These are phyloP conservation scores for Mytilinidion resinicola DNA, from an alignment of 495 filamentous ascomycete species.

Conservation along the genomic window DNA sequence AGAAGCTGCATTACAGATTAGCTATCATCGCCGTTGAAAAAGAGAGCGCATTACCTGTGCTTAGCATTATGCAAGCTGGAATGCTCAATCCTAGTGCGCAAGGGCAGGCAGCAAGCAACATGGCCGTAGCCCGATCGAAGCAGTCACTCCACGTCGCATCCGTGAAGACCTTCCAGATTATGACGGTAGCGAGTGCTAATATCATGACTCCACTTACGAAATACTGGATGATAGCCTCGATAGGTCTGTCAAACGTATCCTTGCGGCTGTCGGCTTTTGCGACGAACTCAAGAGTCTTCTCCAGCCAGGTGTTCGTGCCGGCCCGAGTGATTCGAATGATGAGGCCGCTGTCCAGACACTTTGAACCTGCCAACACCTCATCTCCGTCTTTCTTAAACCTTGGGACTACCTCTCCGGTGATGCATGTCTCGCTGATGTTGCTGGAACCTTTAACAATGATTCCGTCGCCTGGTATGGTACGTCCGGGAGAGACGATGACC, in stretches of 20 bases:
- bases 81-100: neutral
- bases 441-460: neutral
- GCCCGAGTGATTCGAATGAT: neutral
- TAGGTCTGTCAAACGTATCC: neutral
- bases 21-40: neutral
- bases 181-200: neutral
- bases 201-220: neutral
- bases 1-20: neutral
- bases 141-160: neutral
- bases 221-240: neutral
- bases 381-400: neutral
- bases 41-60: neutral
- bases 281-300: neutral
- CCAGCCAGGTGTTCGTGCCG: neutral
- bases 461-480: neutral
- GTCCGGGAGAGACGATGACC: neutral
- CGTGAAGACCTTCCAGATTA: neutral
- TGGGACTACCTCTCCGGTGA: neutral
- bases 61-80: neutral
- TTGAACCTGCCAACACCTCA: neutral
- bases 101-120: neutral
- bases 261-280: neutral
- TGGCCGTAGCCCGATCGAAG: neutral
- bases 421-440: neutral
- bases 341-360: neutral